Conservation (phyloP, 2,329 filamentous ascomycete species). For the Pyrenochaeta sp. region DNA sequence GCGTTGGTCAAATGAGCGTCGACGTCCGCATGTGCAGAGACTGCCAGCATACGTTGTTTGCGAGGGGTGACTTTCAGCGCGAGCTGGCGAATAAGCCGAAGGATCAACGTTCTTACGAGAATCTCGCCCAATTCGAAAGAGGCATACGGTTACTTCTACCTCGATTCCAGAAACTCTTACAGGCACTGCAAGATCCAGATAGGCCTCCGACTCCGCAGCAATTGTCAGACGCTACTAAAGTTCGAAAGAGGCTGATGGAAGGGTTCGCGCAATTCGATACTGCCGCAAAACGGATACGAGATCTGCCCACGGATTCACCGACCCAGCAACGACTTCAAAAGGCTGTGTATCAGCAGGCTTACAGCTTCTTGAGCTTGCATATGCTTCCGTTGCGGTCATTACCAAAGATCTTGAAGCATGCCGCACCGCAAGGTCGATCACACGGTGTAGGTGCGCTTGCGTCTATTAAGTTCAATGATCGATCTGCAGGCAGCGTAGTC, state of each 20-base stretch:
- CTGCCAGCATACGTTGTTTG: slow-evolving; percentile 77
- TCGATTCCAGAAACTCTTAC: slow-evolving; percentile 80
- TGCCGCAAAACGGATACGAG: slow-evolving; percentile 81
- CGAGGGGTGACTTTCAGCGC: slow-evolving; percentile 78
- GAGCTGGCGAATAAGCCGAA: slow-evolving; percentile 73
- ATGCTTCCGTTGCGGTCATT: slow-evolving; percentile 80
- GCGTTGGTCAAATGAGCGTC: slow-evolving; percentile 68
- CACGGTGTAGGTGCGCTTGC: slow-evolving; percentile 59
- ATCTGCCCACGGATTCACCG: slow-evolving; percentile 75
- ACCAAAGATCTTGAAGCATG: slow-evolving; percentile 61
- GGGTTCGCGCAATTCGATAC: slow-evolving; percentile 88
- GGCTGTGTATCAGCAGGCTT: slow-evolving; percentile 83
- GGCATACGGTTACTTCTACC: slow-evolving; percentile 85
- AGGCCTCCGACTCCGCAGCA: slow-evolving; percentile 72
- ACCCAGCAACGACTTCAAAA: slow-evolving; percentile 80
- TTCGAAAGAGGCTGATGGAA: slow-evolving; percentile 88
- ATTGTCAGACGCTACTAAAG: slow-evolving; percentile 84
- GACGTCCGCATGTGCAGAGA: slow-evolving; percentile 93
- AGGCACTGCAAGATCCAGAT: slow-evolving; percentile 75
- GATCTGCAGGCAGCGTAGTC: slow-evolving; percentile 61
- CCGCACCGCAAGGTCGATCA: slow-evolving; percentile 60
- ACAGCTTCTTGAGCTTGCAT: slow-evolving; percentile 83
- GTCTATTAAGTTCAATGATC: slow-evolving; percentile 66
- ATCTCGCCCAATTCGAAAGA: slow-evolving; percentile 84
- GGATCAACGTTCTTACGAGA: slow-evolving; percentile 83